Base-by-base conservation (phyloP, 2,329 filamentous ascomycete genomes). In the Neonectria magnoliae region DNA sequence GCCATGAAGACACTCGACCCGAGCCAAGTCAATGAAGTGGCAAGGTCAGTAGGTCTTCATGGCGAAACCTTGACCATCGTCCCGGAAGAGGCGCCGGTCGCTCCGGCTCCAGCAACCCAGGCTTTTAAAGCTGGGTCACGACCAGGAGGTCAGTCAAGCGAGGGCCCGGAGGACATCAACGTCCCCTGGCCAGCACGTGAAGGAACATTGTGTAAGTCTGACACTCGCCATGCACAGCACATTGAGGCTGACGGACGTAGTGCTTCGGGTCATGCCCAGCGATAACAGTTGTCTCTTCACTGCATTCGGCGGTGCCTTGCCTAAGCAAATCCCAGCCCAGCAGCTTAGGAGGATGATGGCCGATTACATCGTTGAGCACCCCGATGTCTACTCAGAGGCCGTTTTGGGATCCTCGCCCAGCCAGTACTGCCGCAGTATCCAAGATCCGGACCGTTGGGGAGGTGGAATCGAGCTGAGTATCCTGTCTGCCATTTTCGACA, bases 241-340 rank as follows among this genome's bases (percentile, higher is more conserved):
- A 36, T 13, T 8, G 14, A 55, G 31, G 31, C 57, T 73, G 20
- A 73, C 51, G 20, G 3, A 87, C 18, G 6, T 47, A 88, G 91
- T 97, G 9, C 86, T 98, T 18, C 91, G 95, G 14, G 93, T 98
- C 55, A 98, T 98, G 95, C 93, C 94, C 5, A 95, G 98, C 75
- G 95, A 98, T 79, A 98, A 98, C 79, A 93, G 90, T 63, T 98
- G 95, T 80, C 89, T 98, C 74, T 98, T 98, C 79, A 92, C 94
- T 29, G 94, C 95, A 0, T 90, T 98, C 51, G 92, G 93, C 16
- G 91, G 90, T 58, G 92, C 92, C 3, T 85, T 97, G n/a, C 87
- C 93, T 53, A 86, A 81, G 27, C 78, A 81, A 18, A 78, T 83
- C 53, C 77, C 80, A n/a, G 80, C 81, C 7, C 75, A 79, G 9